Evolutionary conservation across 2,329 filamentous ascomycete genomes (phyloP), one percentile per base, ranked within the genome.

Genomic region (Colletotrichum simmondsii): DNA sequence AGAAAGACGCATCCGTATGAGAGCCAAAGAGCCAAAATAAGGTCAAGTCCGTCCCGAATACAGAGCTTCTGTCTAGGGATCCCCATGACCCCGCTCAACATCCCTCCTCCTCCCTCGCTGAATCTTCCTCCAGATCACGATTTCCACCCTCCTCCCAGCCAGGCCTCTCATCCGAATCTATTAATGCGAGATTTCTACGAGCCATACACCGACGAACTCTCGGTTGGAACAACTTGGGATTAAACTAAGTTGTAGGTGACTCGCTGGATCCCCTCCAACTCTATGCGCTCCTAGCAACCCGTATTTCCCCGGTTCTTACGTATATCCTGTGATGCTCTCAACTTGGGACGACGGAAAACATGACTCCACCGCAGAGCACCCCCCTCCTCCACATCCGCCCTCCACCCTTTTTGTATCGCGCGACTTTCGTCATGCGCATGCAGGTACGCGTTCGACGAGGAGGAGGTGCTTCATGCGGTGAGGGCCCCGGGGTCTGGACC

Each of bases 401-500:
- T 56, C 30, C 2, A 6, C 7, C 32, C 58, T 16, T 14, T 46
- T 49, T 11, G 37, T 42, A 49, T 46, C 32, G 56, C 30, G 52
- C 59, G 59, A 24, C 52, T 49, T 54, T 42, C 32, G 32, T 70
- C 70, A 72, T 72, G 70, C 70, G 60, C 60, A 70, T 70, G 61
- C 66, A 70, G 70, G 56, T 60, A 56, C 66, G 56, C 66, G 66
- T 64, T 72, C 54, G 60, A 72, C 70, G 54, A 70, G 56, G 60
- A 65, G 54, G 65, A 61, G 54, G 66, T 72, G 46, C 66, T 72
- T 72, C 60, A 72, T 72, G 70, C 70, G 56, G 30, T 5, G 53
- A 46, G 35, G 42, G 49, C 22, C 32, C 32, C 32, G 10, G 22
- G 28, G 63, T 61, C 70, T 72, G 60, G 70, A 72, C 70, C 70